Percentiles rank a stretch among this genome's conserved stretches.
These are phyloP conservation scores for Nematocida sp. DNA, from an alignment of 371 early-diverging fungal genomes.

Conservation along the genomic window DNA sequence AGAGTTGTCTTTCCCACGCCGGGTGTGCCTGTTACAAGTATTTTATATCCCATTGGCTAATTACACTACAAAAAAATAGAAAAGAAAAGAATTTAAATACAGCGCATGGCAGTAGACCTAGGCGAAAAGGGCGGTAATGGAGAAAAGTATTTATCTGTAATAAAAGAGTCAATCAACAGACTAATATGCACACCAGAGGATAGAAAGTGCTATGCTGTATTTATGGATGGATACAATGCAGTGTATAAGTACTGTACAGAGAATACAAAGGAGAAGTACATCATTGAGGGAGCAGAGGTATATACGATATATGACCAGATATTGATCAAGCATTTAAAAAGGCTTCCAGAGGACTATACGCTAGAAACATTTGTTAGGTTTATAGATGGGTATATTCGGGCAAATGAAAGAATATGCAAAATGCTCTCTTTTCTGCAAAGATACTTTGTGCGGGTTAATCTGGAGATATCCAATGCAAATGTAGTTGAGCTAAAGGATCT, in stretches of 20 bases:
- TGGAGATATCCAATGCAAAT: constrained; percentile 46
- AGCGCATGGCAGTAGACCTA: constrained; percentile 4
- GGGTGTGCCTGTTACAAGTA: constrained; percentile 92
- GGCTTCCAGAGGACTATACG: constrained; percentile 42
- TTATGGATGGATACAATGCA: constrained; percentile 54
- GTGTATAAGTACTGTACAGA: constrained; percentile 52
- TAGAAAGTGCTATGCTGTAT: constrained; percentile 1
- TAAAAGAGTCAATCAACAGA: constrained; percentile 32
- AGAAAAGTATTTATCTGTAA: constrained; percentile 13
- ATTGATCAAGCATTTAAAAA: constrained; percentile 35
- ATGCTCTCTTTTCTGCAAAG: constrained; percentile 50
- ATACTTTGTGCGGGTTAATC: constrained; percentile 54
- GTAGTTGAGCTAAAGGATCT: constrained; percentile 32
- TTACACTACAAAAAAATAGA: constrained; percentile 49
- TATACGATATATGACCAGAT: constrained; percentile 40
- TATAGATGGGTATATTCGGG: constrained; percentile 30
- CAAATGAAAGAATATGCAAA: constrained; percentile 50
- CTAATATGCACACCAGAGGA: constrained; percentile 26
- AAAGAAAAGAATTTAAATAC: constrained; percentile 39
- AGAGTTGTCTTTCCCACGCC: constrained; percentile 94
- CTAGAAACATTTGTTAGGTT: constrained; percentile 35
- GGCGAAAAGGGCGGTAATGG: background rate
- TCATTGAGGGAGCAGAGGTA: constrained; percentile 44
- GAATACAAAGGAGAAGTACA: constrained; percentile 44
- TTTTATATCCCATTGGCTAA: constrained; percentile 71